Evolutionary conservation across 441 rosid genomes (phyloP).

Genomic region (Brassica hybrid): DNA sequence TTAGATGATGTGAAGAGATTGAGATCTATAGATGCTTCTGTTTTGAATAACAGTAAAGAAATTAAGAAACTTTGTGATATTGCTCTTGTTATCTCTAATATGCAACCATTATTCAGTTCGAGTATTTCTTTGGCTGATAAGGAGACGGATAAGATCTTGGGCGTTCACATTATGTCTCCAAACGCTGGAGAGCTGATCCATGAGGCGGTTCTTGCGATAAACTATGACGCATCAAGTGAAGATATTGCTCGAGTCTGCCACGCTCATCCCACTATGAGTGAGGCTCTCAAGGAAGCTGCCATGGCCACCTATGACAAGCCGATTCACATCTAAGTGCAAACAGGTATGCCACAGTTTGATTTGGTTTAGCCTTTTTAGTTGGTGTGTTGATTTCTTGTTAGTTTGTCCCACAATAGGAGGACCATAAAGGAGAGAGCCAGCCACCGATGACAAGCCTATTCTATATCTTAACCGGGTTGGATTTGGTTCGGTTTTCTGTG

Average conservation of each 20-base stretch:
- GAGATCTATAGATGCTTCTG: too few relatives aligned
- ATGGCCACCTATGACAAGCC: constrained; percentile 99
- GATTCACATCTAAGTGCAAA: constrained; percentile 67
- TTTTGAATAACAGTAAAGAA: too few relatives aligned
- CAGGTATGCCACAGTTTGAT: constrained; percentile 27
- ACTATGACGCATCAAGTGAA: constrained; percentile 89
- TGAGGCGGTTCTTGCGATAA: constrained; percentile 88
- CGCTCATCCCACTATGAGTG: constrained; percentile 99
- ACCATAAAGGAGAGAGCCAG: constrained; percentile 8
- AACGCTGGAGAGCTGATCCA: constrained; percentile 97
- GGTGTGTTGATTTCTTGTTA: background rate
- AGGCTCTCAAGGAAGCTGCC: constrained; percentile 98
- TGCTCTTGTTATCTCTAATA: too few relatives aligned
- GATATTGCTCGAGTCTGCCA: constrained; percentile 96
- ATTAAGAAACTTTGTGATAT: too few relatives aligned
- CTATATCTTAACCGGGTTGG: constrained; percentile 21
- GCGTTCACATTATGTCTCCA: constrained; percentile 93
- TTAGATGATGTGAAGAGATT: too few relatives aligned
- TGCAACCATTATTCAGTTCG: too few relatives aligned
- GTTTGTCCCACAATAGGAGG: constrained; percentile 11
- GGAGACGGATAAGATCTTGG: constrained; percentile 89
- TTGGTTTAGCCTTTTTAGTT: background rate
- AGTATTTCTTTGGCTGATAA: constrained; percentile 88
- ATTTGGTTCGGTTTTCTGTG: constrained; percentile 33
- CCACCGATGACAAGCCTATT: constrained; percentile 1